These are phyloP conservation scores for Amborella trichopoda DNA, from an alignment of 164 flowering plant species.

Conservation along the genomic window DNA sequence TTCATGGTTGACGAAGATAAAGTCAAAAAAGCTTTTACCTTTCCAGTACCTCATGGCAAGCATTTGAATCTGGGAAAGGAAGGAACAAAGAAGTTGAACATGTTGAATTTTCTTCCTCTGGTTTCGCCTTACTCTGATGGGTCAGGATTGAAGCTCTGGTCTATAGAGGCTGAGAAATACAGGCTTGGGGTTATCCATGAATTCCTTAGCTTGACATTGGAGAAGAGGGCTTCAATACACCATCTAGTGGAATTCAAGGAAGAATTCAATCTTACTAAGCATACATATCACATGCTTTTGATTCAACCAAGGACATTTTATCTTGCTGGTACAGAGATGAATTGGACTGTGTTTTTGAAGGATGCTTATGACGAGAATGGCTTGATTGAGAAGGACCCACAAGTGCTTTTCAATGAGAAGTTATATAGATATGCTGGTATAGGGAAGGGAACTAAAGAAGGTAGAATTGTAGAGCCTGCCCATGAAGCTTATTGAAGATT, in stretches of 20 bases:
- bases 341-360: constrained; percentile 82
- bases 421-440: constrained; percentile 6
- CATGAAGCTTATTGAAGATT: too few species aligned
- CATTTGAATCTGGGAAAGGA: constrained; percentile 59
- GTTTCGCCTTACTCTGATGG: constrained; percentile 93
- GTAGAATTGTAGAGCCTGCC: too few species aligned
- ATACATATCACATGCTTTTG: constrained; percentile 46
- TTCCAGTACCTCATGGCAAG: constrained; percentile 45
- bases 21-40: constrained; percentile 56
- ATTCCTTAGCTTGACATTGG: constrained; percentile 85
- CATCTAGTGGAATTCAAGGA: constrained; percentile 54
- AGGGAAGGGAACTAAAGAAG: too few species aligned
- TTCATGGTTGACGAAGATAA: constrained; percentile 67
- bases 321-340: constrained; percentile 22
- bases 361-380: constrained; percentile 39
- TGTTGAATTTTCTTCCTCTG: constrained; percentile 69
- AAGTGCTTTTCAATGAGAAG: constrained; percentile 14
- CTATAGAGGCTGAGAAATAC: constrained; percentile 76
- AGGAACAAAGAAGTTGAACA: constrained; percentile 47
- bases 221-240: constrained; percentile 83
- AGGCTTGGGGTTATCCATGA: constrained; percentile 75
- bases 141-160: constrained; percentile 49
- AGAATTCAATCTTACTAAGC: constrained; percentile 72
- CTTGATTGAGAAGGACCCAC: constrained; percentile 14
- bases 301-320: constrained; percentile 12